Conservation (phyloP, 2,329 filamentous ascomycete species). For the Lasiodiplodia sp. region DNA sequence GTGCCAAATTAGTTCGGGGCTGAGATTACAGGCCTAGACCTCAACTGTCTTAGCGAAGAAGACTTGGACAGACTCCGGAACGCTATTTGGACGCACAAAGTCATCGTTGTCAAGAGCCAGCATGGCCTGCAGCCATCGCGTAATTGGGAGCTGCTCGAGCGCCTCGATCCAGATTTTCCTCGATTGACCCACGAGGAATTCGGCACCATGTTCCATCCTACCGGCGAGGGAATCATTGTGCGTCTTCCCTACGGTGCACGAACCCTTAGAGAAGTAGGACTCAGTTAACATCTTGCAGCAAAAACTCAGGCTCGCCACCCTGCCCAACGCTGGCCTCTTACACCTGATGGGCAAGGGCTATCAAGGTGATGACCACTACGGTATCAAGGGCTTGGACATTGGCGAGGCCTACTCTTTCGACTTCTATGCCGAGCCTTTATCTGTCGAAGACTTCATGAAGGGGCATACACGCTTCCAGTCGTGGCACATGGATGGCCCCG, state of each 20-base stretch:
- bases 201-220: conserved; percentile 50
- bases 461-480: conserved; percentile 31
- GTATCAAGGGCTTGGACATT: conserved; percentile 11
- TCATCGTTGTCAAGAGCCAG: conserved; percentile 55
- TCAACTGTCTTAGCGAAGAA: conserved; percentile 49
- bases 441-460: conserved; percentile 30
- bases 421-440: conserved; percentile 25
- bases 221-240: conserved; percentile 46
- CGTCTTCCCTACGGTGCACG: conserved; percentile 36
- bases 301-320: not conserved
- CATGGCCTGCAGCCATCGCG: conserved; percentile 50
- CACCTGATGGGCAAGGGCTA: conserved; percentile 15
- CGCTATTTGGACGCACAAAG: conserved; percentile 54
- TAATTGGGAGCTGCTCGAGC: conserved; percentile 55
- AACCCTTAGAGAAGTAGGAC: not conserved
- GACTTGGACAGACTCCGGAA: conserved; percentile 48
- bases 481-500: conserved; percentile 31
- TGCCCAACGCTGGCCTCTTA: not conserved
- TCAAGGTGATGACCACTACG: conserved; percentile 15
- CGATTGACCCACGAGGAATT: conserved; percentile 54
- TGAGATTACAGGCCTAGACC: conserved; percentile 46
- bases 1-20: conserved; percentile 30
- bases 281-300: not conserved
- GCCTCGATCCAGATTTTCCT: conserved; percentile 52
- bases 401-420: not conserved